Percentiles rank a stretch among this genome's conserved stretches.
These are phyloP conservation scores for Protomyces inouyei DNA, from an alignment of 1,139 yeast genomes.

Conservation along the genomic window DNA sequence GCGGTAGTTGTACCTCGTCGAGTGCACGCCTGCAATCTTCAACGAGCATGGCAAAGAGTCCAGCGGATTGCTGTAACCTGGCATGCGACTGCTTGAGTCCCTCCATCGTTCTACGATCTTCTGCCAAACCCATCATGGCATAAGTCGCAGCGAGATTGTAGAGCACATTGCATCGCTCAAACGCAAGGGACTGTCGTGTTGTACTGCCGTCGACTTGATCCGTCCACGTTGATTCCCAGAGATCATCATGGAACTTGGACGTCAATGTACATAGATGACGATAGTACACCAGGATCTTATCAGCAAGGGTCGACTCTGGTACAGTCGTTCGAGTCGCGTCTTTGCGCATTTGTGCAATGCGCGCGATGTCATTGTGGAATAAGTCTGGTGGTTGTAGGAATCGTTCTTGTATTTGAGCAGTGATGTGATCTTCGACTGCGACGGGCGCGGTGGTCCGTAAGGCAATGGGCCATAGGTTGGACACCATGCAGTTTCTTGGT, in stretches of 20 bases:
- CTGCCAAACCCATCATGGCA: slow-evolving; percentile 51
- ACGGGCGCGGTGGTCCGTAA: not conserved
- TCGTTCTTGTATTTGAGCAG: not conserved
- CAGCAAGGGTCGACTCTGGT: not conserved
- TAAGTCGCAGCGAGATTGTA: slow-evolving; percentile 66
- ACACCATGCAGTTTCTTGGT: not conserved
- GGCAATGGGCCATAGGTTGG: not conserved
- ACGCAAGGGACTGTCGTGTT: slow-evolving; percentile 44
- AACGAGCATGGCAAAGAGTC: slow-evolving; percentile 47
- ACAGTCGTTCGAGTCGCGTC: not conserved
- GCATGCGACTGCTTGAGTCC: slow-evolving; percentile 61
- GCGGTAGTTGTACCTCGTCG: slow-evolving; percentile 36
- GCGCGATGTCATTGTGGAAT: not conserved
- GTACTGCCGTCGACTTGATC: not conserved
- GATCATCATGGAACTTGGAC: not conserved
- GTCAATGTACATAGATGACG: not conserved
- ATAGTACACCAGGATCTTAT: not conserved
- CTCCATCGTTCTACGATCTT: slow-evolving; percentile 47
- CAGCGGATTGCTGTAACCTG: slow-evolving; percentile 63
- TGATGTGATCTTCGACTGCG: not conserved
- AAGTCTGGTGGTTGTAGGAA: not conserved
- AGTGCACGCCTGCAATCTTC: slow-evolving; percentile 34
- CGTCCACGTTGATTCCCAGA: not conserved
- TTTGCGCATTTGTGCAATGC: not conserved
- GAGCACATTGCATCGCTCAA: slow-evolving; percentile 58